Percentiles rank a stretch among this genome's conserved stretches.
These are phyloP conservation scores for Cyclotella choctawhatcheeana DNA, from an alignment of 108 stramenopile species.

Conservation along the genomic window DNA sequence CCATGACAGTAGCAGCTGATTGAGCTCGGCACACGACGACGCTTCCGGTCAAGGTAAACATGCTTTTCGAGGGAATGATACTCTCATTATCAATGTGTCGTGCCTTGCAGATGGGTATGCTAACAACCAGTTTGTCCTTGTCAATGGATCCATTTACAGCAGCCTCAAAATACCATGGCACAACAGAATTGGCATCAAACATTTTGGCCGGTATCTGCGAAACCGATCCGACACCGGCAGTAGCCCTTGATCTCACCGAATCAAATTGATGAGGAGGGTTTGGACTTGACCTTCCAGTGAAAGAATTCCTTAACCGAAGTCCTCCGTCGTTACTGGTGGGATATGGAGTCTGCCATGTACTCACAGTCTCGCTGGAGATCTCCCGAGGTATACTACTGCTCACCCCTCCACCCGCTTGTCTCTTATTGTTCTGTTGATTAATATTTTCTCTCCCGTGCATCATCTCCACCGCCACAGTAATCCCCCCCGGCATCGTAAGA, in stretches of 20 bases:
- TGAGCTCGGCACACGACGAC: conserved; percentile 73
- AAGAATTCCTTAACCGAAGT: not conserved
- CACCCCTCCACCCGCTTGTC: conserved; percentile 17
- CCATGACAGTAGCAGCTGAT: conserved; percentile 19
- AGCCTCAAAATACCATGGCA: conserved; percentile 81
- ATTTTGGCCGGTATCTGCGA: conserved; percentile 25
- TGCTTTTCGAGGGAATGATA: conserved; percentile 46
- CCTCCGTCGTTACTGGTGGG: not conserved
- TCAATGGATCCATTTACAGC: conserved; percentile 67
- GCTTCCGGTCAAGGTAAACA: conserved; percentile 68
- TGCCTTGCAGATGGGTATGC: conserved; percentile 61
- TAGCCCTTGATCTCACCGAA: conserved; percentile 21
- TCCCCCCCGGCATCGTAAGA: conserved; percentile 81
- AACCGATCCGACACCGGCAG: conserved; percentile 2
- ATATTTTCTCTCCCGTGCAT: conserved; percentile 80
- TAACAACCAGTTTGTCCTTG: conserved; percentile 67
- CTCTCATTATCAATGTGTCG: conserved; percentile 54
- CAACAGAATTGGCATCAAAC: conserved; percentile 80
- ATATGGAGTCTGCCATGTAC: conserved; percentile 70
- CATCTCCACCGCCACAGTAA: conserved; percentile 78
- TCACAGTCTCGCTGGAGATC: conserved; percentile 54
- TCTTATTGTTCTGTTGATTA: conserved; percentile 50
- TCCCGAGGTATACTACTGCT: conserved; percentile 24
- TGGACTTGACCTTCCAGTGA: conserved; percentile 15
- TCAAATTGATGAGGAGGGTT: conserved; percentile 22